Evolutionary conservation across 495 filamentous ascomycete species (phyloP).

Genomic region (Astrothelium macrocarpum): DNA sequence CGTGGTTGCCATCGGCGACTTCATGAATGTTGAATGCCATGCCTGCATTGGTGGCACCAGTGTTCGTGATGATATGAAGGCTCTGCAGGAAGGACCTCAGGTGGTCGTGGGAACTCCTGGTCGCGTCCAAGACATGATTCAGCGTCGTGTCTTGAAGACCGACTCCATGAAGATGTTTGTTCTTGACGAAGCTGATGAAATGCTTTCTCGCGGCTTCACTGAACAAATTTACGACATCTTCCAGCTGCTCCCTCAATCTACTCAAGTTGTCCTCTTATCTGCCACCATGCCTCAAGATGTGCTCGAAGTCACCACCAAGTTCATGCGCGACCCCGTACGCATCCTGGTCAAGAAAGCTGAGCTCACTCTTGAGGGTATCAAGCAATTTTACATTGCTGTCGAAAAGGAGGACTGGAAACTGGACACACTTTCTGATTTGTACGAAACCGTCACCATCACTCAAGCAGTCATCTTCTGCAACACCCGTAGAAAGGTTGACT

Average conservation of each 20-base stretch:
- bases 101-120: constrained; percentile 95
- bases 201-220: constrained; percentile 96
- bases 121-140: constrained; percentile 98
- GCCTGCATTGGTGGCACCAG: constrained; percentile 98
- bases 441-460: constrained; percentile 98
- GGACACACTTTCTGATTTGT: constrained; percentile 95
- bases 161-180: constrained; percentile 98
- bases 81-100: constrained; percentile 90
- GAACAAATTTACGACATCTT: constrained; percentile 99
- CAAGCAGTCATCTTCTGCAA: constrained; percentile 99
- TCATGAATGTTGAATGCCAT: constrained; percentile 99
- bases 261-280: constrained; percentile 93
- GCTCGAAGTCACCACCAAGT: constrained; percentile 98
- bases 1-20: constrained; percentile 95
- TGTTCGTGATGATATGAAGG: constrained; percentile 95
- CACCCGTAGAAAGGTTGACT: constrained; percentile 98
- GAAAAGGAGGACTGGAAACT: constrained; percentile 99
- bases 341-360: constrained; percentile 99
- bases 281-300: constrained; percentile 98
- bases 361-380: constrained; percentile 96
- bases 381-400: constrained; percentile 99
- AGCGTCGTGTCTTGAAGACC: constrained; percentile 86
- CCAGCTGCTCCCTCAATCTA: constrained; percentile 92
- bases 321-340: constrained; percentile 98
- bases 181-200: constrained; percentile 97